Evolutionary conservation across 1,284 basidiomycete species (phyloP), one percentile per base, ranked within the genome.

Genomic region (Ganoderma lingzhi): DNA sequence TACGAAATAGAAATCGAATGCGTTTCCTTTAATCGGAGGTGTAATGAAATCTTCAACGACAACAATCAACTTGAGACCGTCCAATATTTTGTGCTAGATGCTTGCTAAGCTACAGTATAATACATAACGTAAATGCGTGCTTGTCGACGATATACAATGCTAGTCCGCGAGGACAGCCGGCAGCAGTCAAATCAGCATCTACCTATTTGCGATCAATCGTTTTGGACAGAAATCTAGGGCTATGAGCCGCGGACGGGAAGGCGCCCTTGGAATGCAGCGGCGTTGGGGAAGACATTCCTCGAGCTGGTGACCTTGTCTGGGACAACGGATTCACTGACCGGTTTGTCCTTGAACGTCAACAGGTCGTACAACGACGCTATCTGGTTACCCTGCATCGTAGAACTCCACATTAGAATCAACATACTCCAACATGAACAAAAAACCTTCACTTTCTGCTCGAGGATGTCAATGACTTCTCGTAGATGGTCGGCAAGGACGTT

Each of bases 401-500:
- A 41, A 37, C 0, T 2, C 9, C 3, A 35, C 35, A 35, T 35
- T 35, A 42, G n/a, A 0, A 15, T 61, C 59, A 44, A 23, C 32
- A 39, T 39, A 39, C 8, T 4, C 51, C 14, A 3, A 19, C 37
- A 9, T n/a, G 19, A 56, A n/a, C 8, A n/a, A 35, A 30, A 28
- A 58, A 53, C 48, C 10, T 67, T n/a, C 72, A 93, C 95, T 90
- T 96, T 96, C 75, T 90, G 88, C 76, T 97, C 96, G 39, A 98
- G 84, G 58, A 93, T 86, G 79, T 96, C 94, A 62, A 98, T 94
- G 19, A 97, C 94, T 77, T 97, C 94, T 55, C 89, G 90, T 67
- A 98, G 84, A 79, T 96, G 96, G 70, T 90, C 88, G 0, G 96
- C 95, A 35, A 97, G 84, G 10, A 92, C 86, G 72, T 94, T 93